Evolutionary conservation across 1,284 basidiomycete species (phyloP), one percentile per base, ranked within the genome.

Genomic region (Trametes pubescens): DNA sequence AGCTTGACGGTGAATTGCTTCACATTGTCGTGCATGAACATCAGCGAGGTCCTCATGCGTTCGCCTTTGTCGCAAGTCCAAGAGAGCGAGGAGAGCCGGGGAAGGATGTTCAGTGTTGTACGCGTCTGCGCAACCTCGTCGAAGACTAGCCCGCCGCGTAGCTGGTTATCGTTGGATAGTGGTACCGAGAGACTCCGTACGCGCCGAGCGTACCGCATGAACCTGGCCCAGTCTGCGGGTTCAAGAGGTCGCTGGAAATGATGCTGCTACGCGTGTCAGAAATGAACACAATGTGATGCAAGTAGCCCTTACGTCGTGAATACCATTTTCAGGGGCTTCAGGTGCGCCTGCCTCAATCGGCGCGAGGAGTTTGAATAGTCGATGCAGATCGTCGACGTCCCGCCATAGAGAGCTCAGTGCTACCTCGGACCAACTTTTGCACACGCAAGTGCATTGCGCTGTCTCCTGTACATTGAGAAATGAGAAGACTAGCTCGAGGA

Each of bases 41-140:
- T 56, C 35, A 80, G 69, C n/a, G 79, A 77, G 34, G 75, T 72
- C 14, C 80, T 75, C 63, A 77, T 71, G 14, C 73, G 70, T 0
- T 69, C 67, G 22, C 59, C 59, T 7, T 32, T 21, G 16, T 59
- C 48, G 0, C 59, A 51, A 2, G 40, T 37, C 67, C 67, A 68
- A 9, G 59, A 53, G 9, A 68, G 44, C 10, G 46, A 62, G 0
- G 64, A 58, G 6, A 68, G 54, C 21, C 58, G 59, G 6, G 88
- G 88, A 9, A 90, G 72, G 37, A 89, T 80, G 55, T 82, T 78
- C 44, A 85, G 70, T 5, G 77, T 77, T 0, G 82, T 82, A 4
- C 87, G 80, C 2, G 86, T 84, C 49, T 83, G 78, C 0, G 85
- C 85, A 11, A 89, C 77, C 56, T 84, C 82, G 69, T 86, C 82